Percentiles rank a stretch among this genome's conserved stretches.
phyloP scores from a whole-genome alignment of 495 filamentous ascomycete genomes.

The Aspergillus cristatus region DNA sequence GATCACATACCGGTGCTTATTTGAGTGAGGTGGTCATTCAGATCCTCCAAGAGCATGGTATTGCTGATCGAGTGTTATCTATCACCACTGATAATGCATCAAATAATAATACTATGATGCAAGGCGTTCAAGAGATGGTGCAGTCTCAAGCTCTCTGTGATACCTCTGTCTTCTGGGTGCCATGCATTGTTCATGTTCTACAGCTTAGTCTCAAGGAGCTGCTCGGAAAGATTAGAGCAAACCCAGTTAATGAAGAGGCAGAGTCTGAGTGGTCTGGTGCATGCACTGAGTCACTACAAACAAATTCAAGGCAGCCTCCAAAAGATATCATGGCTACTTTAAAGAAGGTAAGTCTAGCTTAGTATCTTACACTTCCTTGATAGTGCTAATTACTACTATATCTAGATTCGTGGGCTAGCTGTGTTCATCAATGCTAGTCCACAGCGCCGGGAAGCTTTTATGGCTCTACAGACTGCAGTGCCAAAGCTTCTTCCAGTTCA shows the following conservation, averaged over 20 bases:
- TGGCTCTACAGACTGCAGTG: slow-evolving; percentile 3
- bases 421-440: slow-evolving; percentile 12
- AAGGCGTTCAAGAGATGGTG: slow-evolving; percentile 5
- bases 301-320: background rate
- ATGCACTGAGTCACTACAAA: background rate
- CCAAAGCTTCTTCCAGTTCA: slow-evolving; percentile 13
- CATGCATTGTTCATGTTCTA: slow-evolving; percentile 11
- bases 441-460: slow-evolving; percentile 6
- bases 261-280: slow-evolving; percentile 7
- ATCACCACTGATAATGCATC: slow-evolving; percentile 14
- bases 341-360: slow-evolving; percentile 10
- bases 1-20: slow-evolving; percentile 4
- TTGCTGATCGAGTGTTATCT: slow-evolving; percentile 6
- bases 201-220: slow-evolving; percentile 13
- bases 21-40: slow-evolving; percentile 8
- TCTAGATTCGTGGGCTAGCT: too few relatives aligned
- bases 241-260: slow-evolving; percentile 4
- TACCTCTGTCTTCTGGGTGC: background rate
- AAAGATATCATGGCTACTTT: slow-evolving; percentile 7
- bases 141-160: slow-evolving; percentile 1
- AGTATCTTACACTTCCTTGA: background rate
- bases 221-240: slow-evolving; percentile 8
- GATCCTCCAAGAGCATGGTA: slow-evolving; percentile 6
- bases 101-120: slow-evolving; percentile 12
- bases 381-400: slow-evolving; percentile 2